A percentile compares a stretch with the other conserved stretches of the same genome.
phyloP scores from a whole-genome alignment of 768 basidiomycete species.

The Trametes cinnabarina region DNA sequence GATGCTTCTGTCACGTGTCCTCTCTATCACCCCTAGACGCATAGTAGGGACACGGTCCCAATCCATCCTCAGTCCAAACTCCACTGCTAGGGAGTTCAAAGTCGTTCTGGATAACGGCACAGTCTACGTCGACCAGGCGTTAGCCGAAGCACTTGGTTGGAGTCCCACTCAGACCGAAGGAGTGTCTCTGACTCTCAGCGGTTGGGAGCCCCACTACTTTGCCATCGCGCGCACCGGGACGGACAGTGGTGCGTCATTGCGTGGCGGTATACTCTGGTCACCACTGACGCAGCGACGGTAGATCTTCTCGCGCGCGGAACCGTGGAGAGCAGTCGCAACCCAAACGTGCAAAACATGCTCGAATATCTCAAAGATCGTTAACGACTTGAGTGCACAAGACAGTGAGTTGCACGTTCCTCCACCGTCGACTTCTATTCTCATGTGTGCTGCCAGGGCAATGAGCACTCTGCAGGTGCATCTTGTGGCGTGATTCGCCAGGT shows the following conservation, averaged over 20 bases:
- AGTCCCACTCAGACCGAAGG: not conserved
- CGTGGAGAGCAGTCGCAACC: slow-evolving; percentile 14
- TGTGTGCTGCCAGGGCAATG: too few species aligned
- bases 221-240: slow-evolving; percentile 21
- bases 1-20: slow-evolving; percentile 7
- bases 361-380: slow-evolving; percentile 18
- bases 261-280: not conserved
- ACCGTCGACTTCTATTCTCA: too few species aligned
- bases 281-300: not conserved
- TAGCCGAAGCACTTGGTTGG: slow-evolving; percentile 26
- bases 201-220: slow-evolving; percentile 23
- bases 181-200: slow-evolving; percentile 18
- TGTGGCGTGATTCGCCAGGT: too few species aligned
- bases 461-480: too few species aligned
- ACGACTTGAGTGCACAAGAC: not conserved
- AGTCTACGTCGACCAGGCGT: slow-evolving; percentile 20
- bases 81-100: slow-evolving; percentile 20
- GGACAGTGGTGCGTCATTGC: slow-evolving; percentile 16
- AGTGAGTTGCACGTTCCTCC: not conserved
- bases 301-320: slow-evolving; percentile 18
- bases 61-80: slow-evolving; percentile 7
- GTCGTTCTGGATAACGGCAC: slow-evolving; percentile 24
- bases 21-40: not conserved
- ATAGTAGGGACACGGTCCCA: not conserved
- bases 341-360: slow-evolving; percentile 11